These are phyloP conservation scores for Penicillium sp. DNA, from an alignment of 2,329 filamentous ascomycete genomes.

Conservation along the genomic window DNA sequence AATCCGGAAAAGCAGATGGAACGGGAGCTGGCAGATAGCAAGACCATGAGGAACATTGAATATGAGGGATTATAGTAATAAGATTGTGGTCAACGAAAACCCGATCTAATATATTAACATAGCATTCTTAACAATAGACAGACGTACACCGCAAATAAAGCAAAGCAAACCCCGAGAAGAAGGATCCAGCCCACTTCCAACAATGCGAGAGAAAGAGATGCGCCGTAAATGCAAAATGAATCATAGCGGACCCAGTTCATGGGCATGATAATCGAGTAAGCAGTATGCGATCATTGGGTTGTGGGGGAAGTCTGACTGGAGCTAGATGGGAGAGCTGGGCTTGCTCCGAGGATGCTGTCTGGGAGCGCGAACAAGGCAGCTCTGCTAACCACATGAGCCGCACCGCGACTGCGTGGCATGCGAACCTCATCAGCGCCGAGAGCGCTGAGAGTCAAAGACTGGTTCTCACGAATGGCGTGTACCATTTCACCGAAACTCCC, in stretches of 20 bases:
- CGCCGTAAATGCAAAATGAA: slow-evolving; percentile 14
- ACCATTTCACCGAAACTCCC: slow-evolving; percentile 44
- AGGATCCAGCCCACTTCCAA: slow-evolving; percentile 19
- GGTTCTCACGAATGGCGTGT: slow-evolving; percentile 37
- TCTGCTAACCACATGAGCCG: slow-evolving; percentile 17
- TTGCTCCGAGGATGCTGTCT: slow-evolving; percentile 21
- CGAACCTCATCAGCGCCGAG: slow-evolving; percentile 26
- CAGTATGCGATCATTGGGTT: slow-evolving; percentile 21
- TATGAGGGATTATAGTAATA: slow-evolving; percentile 9
- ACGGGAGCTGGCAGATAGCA: neutral
- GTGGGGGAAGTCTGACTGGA: slow-evolving; percentile 27
- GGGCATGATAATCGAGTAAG: neutral
- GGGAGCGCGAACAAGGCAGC: slow-evolving; percentile 22
- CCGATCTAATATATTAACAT: slow-evolving; percentile 6
- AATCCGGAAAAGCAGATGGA: neutral
- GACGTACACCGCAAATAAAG: slow-evolving; percentile 1
- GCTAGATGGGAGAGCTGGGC: slow-evolving; percentile 21
- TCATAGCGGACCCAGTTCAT: slow-evolving; percentile 5
- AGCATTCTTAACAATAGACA: neutral
- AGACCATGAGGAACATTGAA: neutral
- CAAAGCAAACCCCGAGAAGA: slow-evolving; percentile 7
- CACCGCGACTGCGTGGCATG: slow-evolving; percentile 17
- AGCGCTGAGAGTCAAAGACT: slow-evolving; percentile 32
- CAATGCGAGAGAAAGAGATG: slow-evolving; percentile 9
- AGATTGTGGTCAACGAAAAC: neutral